A percentile compares a stretch with the other conserved stretches of the same genome.
These are phyloP conservation scores for Phytophthora parvispora DNA, from an alignment of 352 stramenopile species.

Conservation along the genomic window DNA sequence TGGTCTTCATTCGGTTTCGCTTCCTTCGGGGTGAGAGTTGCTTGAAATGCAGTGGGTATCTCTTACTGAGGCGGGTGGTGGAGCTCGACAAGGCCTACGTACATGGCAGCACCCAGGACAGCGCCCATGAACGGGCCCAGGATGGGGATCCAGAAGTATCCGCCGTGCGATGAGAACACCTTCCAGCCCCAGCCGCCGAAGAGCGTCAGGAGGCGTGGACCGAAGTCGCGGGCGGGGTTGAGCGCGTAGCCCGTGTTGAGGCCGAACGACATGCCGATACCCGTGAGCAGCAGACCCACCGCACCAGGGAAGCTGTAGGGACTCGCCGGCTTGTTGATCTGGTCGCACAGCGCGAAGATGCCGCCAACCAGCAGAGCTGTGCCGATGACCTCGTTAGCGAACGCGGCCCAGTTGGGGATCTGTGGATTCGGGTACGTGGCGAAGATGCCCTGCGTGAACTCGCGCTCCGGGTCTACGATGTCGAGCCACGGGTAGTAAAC, in stretches of 20 bases:
- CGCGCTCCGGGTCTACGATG: conserved; percentile 70
- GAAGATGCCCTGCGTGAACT: conserved; percentile 76
- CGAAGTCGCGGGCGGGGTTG: conserved; percentile 82
- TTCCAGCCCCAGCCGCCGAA: conserved; percentile 71
- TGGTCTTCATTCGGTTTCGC: conserved; percentile 32
- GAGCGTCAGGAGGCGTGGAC: conserved; percentile 63
- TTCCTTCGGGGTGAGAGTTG: not conserved
- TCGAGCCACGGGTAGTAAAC: conserved; percentile 67
- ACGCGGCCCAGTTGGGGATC: conserved; percentile 64
- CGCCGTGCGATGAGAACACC: conserved; percentile 71
- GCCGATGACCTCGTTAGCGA: conserved; percentile 71
- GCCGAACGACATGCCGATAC: conserved; percentile 79
- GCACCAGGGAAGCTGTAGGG: conserved; percentile 77
- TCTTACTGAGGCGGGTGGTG: conserved; percentile 65
- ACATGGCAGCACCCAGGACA: conserved; percentile 67
- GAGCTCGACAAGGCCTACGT: conserved; percentile 70
- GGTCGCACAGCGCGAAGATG: conserved; percentile 77
- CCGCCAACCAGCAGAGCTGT: conserved; percentile 69
- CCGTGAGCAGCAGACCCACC: conserved; percentile 74
- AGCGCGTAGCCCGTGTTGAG: conserved; percentile 85
- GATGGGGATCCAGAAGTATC: conserved; percentile 86
- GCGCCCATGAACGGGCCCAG: conserved; percentile 77
- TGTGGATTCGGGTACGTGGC: conserved; percentile 80
- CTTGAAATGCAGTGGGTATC: not conserved
- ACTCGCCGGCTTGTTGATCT: conserved; percentile 75